phyloP scores from a whole-genome alignment of 2,329 filamentous ascomycete species.

The Orbilia oligospora region DNA sequence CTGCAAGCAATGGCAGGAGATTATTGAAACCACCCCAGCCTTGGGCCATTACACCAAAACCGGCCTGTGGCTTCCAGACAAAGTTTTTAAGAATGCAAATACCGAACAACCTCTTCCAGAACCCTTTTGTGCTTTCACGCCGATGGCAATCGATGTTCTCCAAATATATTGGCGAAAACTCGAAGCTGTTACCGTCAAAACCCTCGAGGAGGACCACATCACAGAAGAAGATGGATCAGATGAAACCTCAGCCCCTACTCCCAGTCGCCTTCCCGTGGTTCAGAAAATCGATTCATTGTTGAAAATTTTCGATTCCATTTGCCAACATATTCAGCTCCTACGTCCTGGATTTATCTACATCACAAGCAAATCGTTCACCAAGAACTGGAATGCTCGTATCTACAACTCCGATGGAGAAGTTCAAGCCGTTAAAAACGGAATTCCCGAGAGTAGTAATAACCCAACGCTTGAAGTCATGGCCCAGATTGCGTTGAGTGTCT shows the following conservation, averaged over 20 bases:
- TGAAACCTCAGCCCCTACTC: neutral
- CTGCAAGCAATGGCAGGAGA: constrained; percentile 28
- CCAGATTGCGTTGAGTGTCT: constrained; percentile 33
- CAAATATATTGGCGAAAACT: constrained; percentile 39
- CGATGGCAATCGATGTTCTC: constrained; percentile 36
- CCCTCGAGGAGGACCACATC: neutral
- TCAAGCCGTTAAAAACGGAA: neutral
- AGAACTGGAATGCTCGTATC: constrained; percentile 32
- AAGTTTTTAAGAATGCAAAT: neutral
- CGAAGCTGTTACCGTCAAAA: constrained; percentile 24
- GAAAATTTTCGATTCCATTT: neutral
- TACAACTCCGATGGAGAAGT: constrained; percentile 18
- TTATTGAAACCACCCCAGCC: constrained; percentile 35
- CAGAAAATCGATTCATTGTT: constrained; percentile 22
- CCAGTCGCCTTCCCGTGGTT: constrained; percentile 18
- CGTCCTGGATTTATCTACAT: constrained; percentile 28
- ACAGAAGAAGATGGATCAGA: neutral
- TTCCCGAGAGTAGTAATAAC: neutral
- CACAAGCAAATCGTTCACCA: constrained; percentile 20
- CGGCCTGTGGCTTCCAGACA: constrained; percentile 39
- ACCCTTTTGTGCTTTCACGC: constrained; percentile 25
- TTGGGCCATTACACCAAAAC: constrained; percentile 34
- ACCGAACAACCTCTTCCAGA: constrained; percentile 22
- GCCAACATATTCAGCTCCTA: constrained; percentile 11
- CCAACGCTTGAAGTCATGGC: constrained; percentile 19